Evolutionary conservation across 1,284 basidiomycete species (phyloP), one percentile per base, ranked within the genome.

Genomic region (Psilocybe mexicana): DNA sequence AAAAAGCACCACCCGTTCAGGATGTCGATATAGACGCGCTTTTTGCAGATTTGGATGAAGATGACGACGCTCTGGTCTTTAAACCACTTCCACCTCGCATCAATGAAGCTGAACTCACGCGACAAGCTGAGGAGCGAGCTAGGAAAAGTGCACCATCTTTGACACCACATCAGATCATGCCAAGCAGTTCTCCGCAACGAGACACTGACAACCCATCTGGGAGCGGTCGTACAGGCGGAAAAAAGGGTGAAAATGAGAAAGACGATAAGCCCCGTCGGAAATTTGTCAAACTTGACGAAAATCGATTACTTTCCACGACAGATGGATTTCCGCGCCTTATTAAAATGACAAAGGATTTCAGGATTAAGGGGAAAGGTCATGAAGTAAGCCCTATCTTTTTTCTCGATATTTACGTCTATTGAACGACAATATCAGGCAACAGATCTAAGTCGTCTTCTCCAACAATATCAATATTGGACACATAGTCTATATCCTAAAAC

Each of bases 381-480:
- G 95, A 98, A 80, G 94, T 93, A 65, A 48, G 79, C 72, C 40
- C 38, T 6, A 40, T 26, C 18, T 35, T 23, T 24, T 14, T 6
- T 35, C 45, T 25, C 54, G 11, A 43, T 49, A 12, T 12, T 40
- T 3, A 11, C 52, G 14, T 38, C 52, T 40, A 24, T 58, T 18
- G 24, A 26, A 10, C 40, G 24, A n/a, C 25, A 46, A 43, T 47
- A 30, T 4, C 66, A 96, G 94, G 78, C 78, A 24, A 73, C 82
- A 54, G 94, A 98, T 70, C 80, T 98, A 38, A 84, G 84, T 61
- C 79, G 88, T 35, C 73, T 97, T 14, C 77, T 97, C 54, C 84
- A 88, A 62, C 76, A 90, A 53, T 97, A 97, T 69, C 93, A 94
- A 65, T 89, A 94, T 66, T 98, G 95, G 95, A 82, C 93, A 1